Base-by-base conservation (phyloP, 83 land plant genomes). In the Picea abies region DNA sequence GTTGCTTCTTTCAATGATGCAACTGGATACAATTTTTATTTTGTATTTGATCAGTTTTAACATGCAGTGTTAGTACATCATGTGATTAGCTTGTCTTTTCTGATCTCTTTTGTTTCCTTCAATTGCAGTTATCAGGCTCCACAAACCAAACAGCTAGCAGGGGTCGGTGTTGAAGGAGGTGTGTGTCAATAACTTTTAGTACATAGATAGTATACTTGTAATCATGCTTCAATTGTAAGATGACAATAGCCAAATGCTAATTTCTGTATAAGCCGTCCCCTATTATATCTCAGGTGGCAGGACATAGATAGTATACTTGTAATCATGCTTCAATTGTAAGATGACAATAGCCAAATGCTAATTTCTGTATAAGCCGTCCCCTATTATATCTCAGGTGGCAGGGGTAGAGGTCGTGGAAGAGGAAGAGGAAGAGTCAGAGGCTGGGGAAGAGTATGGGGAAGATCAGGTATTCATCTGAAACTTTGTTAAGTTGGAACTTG, bases 91-190 rank as follows among this genome's bases (percentile, higher is more conserved):
- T 10, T 58, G 76, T 35, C 29, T 25, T n/a, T 14, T 17, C 37
- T 3, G n/a, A 66, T 41, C 4, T 63, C 29, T 39, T 73, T 84
- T 3, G 44, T 78, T 61, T 69, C 77, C 17, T 72, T 84, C 29
- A 29, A 83, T 20, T 73, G 39, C 20, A 93, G 95, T 79, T 93
- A 91, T 63, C 95, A 93, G 84, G 90, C 95, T 77, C 91, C 95
- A 61, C 89, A 84, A 44, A 79, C 83, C 58, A 88, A 84, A 76
- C 85, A 17, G 14, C 86, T 88, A 76, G 7, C 20, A 25, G 63
- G 39, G 10, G 37, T 22, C 5, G 16, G 4, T 39, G 47, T 10
- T 58, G 84, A 65, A 65, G 68, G 26, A 29, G 29, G 29, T 29
- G 29, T 23, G 22, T 65, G 26, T 65, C 61, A 22, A 16, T 23